These are phyloP conservation scores for Neurospora sp. DNA, from an alignment of 495 filamentous ascomycete species.

Conservation along the genomic window DNA sequence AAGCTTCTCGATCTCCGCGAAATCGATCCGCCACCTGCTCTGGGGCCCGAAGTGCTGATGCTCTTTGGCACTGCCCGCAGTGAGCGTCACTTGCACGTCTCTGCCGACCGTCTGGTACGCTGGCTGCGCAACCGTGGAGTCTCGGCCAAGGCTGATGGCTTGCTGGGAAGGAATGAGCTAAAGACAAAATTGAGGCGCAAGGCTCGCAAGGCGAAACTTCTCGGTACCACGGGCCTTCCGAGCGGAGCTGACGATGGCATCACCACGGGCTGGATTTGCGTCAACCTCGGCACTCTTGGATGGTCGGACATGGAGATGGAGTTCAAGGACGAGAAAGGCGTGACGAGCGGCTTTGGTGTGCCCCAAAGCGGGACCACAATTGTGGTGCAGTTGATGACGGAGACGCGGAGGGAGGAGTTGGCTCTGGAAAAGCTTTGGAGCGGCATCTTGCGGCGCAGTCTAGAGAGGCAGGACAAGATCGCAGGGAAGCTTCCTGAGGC, in stretches of 20 bases:
- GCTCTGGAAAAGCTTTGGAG: conserved; percentile 77
- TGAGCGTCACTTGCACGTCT: conserved; percentile 87
- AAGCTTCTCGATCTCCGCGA: conserved; percentile 68
- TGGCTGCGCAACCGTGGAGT: conserved; percentile 73
- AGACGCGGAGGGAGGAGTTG: conserved; percentile 72
- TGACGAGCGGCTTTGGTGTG: conserved; percentile 69
- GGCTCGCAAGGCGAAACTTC: conserved; percentile 64
- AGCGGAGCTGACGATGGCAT: conserved; percentile 66
- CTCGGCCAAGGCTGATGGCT: conserved; percentile 68
- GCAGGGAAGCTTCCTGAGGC: background rate
- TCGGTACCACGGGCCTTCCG: conserved; percentile 42
- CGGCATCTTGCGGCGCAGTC: conserved; percentile 15
- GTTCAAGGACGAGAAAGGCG: conserved; percentile 31
- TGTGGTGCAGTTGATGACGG: conserved; percentile 85
- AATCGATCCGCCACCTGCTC: conserved; percentile 73
- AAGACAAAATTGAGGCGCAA: conserved; percentile 77
- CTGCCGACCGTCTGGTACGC: conserved; percentile 76
- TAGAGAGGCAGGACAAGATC: conserved; percentile 5
- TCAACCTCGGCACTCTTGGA: conserved; percentile 69
- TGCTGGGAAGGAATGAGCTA: conserved; percentile 81
- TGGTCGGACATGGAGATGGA: conserved; percentile 31
- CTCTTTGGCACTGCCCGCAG: conserved; percentile 85
- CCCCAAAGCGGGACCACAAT: conserved; percentile 45
- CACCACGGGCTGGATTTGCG: conserved; percentile 89
- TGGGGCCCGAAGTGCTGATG: conserved; percentile 86